Base-by-base conservation (phyloP, 176 grass and related monocot genomes). In the Phoenix dactylifera region DNA sequence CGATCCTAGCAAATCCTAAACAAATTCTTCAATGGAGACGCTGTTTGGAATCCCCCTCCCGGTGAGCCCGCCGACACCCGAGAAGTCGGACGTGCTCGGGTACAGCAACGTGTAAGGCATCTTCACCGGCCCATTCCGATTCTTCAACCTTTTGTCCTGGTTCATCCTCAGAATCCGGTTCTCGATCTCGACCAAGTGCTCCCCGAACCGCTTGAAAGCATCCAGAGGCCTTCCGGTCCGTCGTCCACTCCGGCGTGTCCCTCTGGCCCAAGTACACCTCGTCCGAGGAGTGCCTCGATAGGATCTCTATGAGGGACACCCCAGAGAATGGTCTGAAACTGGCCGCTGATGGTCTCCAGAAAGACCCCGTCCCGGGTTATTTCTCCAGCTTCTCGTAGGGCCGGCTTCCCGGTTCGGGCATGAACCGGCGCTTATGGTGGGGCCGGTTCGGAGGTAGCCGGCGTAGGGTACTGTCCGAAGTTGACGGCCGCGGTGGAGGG, bases 401-500 rank as follows among this genome's bases (percentile, higher is more conserved):
- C 79, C 18, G 71, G 0, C 2, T 86, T 0, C 79, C 79, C 0
- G 72, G 82, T 69, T 83, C 82, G 19, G 87, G 87, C 87, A 90
- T 90, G 26, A 57, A 67, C 1, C 71, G 70, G 2, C 87, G 82
- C 87, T 90, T 44, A 90, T 74, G 5, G 87, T 90, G 16, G 87
- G 82, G 7, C 87, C 51, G 82, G 82, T 90, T 15, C 82, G 87
- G 16, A 82, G 82, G 82, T 80, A 90, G 10, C 87, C 87, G 0
- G 87, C 87, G 76, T 90, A 90, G 6, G 71, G 57, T 86, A 90
- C 82, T 90, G 87, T 4, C 87, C 87, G 63, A 90, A 90, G 79
- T 90, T 90, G n/a, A 90, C 87, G 6, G 87, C 87, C 6, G 87
- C 87, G 73, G 73, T 90, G 87, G 71, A 90, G 87, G 50, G 87